Evolutionary conservation across 2,329 filamentous ascomycete genomes (phyloP).

Genomic region (Drechslerella coelobrocha): DNA sequence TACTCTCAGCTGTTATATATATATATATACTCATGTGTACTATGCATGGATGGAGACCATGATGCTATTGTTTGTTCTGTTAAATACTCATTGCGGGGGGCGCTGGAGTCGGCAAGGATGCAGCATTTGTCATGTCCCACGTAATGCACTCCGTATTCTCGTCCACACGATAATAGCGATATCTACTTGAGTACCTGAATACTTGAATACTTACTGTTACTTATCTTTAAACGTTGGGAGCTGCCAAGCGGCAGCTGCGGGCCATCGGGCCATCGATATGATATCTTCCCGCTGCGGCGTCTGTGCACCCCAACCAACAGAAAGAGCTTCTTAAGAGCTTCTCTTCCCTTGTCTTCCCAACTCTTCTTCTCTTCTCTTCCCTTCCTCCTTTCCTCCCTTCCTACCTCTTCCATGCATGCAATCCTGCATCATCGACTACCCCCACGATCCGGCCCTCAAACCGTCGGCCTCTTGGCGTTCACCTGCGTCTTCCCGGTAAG

Average conservation of each 20-base stretch:
- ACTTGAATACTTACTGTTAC: slow-evolving; percentile 40
- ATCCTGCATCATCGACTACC: background rate
- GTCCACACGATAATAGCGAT: too few species aligned
- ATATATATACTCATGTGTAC: too few species aligned
- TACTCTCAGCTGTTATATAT: too few species aligned
- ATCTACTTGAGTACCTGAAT: slow-evolving; percentile 15
- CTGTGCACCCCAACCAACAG: too few species aligned
- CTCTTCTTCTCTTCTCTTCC: slow-evolving; percentile 28
- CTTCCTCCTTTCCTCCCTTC: background rate
- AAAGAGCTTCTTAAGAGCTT: too few species aligned
- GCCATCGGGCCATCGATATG: too few species aligned
- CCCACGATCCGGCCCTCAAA: too few species aligned
- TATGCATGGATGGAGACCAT: too few species aligned
- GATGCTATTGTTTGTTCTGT: background rate
- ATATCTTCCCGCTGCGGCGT: too few species aligned
- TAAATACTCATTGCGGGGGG: slow-evolving; percentile 40
- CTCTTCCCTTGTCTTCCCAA: slow-evolving; percentile 4
- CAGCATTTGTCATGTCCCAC: slow-evolving; percentile 11
- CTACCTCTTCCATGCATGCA: background rate
- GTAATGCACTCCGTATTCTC: slow-evolving; percentile 6
- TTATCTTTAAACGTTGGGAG: slow-evolving; percentile 3
- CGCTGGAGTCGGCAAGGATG: slow-evolving; percentile 30
- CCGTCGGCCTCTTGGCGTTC: slow-evolving; percentile 3
- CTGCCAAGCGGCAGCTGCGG: too few species aligned
- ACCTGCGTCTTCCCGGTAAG: too few species aligned